Base-by-base conservation (phyloP, 2,329 filamentous ascomycete genomes). In the Colletotrichum sp. region DNA sequence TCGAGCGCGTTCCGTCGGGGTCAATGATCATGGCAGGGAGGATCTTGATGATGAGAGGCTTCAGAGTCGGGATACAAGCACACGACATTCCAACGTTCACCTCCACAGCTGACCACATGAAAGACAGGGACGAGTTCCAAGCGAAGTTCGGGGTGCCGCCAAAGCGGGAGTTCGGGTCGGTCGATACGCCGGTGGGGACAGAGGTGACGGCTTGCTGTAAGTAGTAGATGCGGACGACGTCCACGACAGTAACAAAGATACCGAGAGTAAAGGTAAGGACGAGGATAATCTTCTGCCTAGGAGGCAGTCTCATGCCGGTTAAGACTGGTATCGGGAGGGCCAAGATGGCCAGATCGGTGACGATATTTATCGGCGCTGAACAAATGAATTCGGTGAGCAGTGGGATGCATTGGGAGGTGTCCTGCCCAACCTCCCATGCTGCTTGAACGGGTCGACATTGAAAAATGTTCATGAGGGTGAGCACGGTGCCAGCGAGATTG, bases 21-120 rank as follows among this genome's bases (percentile, higher is more conserved):
- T 91, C 89, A 77, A 90, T 83, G 12, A 92, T 82, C 86, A 92
- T 90, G 24, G 87, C 84, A 4, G 91, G 91, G n/a, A 92, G 84
- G 69, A 92, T 88, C 75, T 89, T 89, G 78, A 95, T 91, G 71
- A 96, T 92, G 8, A 99, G 87, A 2, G 96, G 96, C 82, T 98
- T 98, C 77, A 98, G 87, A 0, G 94, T 96, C 10, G 96, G 96
- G n/a, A 98, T 94, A 80, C 96, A 98, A 57, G 94, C 96, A 81
- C 95, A 98, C 78, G 96, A 93, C 79, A 98, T 96, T 21, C 95
- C 96, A 2, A 98, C 89, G 79, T 98, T 97, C 81, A 98, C 95
- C 84, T 98, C 96, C 70, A 98, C 92, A 15, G 94, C 94, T 18
- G 95, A 96, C 96, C 96, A 99, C 95, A 98, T 96, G 81, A 98